A percentile compares a stretch with the other conserved stretches of the same genome.
Conservation (phyloP, 1,139 yeast species). For the Yamadazyma trypodendri region DNA sequence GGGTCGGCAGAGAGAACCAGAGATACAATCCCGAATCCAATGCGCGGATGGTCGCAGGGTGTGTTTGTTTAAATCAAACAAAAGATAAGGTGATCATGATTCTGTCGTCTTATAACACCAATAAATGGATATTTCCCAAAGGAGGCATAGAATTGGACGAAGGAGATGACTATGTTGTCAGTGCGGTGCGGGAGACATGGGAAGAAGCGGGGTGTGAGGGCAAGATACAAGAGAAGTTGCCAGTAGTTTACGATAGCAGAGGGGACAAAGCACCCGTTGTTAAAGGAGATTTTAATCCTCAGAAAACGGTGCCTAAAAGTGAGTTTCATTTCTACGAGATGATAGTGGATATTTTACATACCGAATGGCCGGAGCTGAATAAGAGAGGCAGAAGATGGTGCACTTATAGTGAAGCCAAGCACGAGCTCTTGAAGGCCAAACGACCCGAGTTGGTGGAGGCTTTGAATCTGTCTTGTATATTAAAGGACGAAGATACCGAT, state of each 20-base stretch:
- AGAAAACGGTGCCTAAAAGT: conserved; percentile 54
- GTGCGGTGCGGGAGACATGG: conserved; percentile 93
- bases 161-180: conserved; percentile 45
- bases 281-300: conserved; percentile 42
- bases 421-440: conserved; percentile 56
- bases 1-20: conserved; percentile 40
- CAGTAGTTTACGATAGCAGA: conserved; percentile 66
- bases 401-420: conserved; percentile 67
- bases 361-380: conserved; percentile 71
- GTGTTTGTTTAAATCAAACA: conserved; percentile 64
- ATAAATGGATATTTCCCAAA: conserved; percentile 87
- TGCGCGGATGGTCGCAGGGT: conserved; percentile 89
- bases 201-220: conserved; percentile 95
- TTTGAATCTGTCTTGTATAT: conserved; percentile 51
- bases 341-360: conserved; percentile 53
- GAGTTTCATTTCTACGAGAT: conserved; percentile 87
- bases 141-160: conserved; percentile 96
- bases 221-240: conserved; percentile 50
- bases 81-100: conserved; percentile 71
- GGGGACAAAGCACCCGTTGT: conserved; percentile 59
- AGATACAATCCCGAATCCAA: conserved; percentile 54
- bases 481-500: conserved; percentile 26
- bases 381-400: conserved; percentile 74
- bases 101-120: conserved; percentile 63
- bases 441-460: conserved; percentile 73